phyloP scores from a whole-genome alignment of 768 basidiomycete genomes.

The Mycena crocata region DNA sequence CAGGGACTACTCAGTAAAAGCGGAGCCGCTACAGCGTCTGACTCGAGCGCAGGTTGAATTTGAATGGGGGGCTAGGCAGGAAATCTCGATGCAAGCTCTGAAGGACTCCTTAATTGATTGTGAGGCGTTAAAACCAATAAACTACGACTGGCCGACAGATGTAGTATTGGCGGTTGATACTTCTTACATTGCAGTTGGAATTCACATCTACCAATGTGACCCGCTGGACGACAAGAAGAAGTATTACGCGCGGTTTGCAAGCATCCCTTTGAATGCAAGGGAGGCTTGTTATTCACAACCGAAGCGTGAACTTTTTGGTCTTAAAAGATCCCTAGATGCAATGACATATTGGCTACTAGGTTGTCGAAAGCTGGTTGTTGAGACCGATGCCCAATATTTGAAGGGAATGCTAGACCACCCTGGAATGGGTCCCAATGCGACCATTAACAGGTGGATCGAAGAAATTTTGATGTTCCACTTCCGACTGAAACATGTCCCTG shows the following conservation, averaged over 20 bases:
- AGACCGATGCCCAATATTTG: no score
- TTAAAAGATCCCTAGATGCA: constrained; percentile 39
- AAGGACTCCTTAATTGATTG: not conserved
- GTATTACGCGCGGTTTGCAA: constrained; percentile 47
- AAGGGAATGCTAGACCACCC: constrained; percentile 48
- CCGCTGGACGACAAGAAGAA: constrained; percentile 28
- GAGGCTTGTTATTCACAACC: constrained; percentile 50
- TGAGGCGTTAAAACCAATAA: constrained; percentile 33
- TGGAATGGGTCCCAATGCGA: constrained; percentile 46
- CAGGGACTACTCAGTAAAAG: not conserved
- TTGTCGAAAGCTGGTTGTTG: constrained; percentile 41
- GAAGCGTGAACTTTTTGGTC: constrained; percentile 53
- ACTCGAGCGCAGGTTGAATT: not conserved
- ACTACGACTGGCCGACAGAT: constrained; percentile 36
- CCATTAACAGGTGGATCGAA: constrained; percentile 51
- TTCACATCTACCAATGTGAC: constrained; percentile 49
- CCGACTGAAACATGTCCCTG: constrained; percentile 38
- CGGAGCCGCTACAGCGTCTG: not conserved
- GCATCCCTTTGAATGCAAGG: constrained; percentile 47
- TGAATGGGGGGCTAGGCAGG: not conserved
- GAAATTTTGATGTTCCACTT: constrained; percentile 48
- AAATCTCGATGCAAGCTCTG: not conserved
- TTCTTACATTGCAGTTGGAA: constrained; percentile 46
- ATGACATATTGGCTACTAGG: constrained; percentile 35
- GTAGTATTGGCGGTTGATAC: constrained; percentile 45